phyloP scores from a whole-genome alignment of 768 basidiomycete genomes.

The Suillus subluteus region DNA sequence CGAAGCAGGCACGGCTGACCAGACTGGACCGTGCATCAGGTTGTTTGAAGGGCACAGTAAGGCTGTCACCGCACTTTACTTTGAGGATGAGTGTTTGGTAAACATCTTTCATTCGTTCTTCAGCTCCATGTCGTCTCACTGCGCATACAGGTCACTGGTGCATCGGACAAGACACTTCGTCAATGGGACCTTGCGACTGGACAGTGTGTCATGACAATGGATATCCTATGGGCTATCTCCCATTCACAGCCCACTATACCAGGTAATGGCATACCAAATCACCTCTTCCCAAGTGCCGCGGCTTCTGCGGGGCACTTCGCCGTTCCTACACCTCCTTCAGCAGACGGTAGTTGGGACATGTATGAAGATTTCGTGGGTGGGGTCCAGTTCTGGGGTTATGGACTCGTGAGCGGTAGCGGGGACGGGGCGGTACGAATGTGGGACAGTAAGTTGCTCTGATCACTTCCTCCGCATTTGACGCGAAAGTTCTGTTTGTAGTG shows the following conservation, averaged over 20 bases:
- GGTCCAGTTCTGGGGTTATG: slow-evolving; percentile 99
- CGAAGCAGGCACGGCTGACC: slow-evolving; percentile 46
- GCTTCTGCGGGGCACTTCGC: slow-evolving; percentile 70
- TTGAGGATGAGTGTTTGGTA: slow-evolving; percentile 93
- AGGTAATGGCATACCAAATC: slow-evolving; percentile 43
- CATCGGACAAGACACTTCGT: slow-evolving; percentile 96
- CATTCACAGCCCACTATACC: slow-evolving; percentile 66
- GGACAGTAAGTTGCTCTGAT: slow-evolving; percentile 77
- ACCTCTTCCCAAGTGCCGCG: slow-evolving; percentile 54
- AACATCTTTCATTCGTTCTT: slow-evolving; percentile 27
- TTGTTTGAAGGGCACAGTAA: slow-evolving; percentile 90
- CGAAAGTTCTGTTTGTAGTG: slow-evolving; percentile 55
- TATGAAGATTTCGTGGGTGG: slow-evolving; percentile 98
- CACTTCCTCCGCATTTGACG: slow-evolving; percentile 5
- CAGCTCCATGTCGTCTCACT: slow-evolving; percentile 18
- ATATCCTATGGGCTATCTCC: slow-evolving; percentile 98
- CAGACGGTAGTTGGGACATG: slow-evolving; percentile 92
- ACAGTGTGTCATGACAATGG: slow-evolving; percentile 99
- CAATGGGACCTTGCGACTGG: slow-evolving; percentile 98
- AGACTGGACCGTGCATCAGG: slow-evolving; percentile 59
- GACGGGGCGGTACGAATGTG: slow-evolving; percentile 99
- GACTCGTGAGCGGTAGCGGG: slow-evolving; percentile 93
- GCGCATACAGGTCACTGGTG: slow-evolving; percentile 84
- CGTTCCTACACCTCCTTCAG: slow-evolving; percentile 83
- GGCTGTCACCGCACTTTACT: slow-evolving; percentile 91